Evolutionary conservation across 345 rosid species (phyloP), one percentile per base, ranked within the genome.

Genomic region (Pistacia atlantica): DNA sequence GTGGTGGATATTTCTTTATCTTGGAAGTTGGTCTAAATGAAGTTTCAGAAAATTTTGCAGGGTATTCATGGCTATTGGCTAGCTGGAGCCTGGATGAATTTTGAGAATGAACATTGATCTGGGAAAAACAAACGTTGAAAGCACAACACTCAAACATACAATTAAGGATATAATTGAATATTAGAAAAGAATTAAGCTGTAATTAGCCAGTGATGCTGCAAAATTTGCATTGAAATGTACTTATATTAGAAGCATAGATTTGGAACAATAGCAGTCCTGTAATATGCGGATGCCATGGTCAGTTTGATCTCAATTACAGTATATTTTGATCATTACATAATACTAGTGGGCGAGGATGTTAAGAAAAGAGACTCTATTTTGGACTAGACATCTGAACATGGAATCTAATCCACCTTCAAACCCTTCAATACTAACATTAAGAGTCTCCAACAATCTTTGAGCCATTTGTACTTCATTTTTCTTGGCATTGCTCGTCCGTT

Each of bases 321-420:
- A 38, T 51, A 38, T 25, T 0, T 16, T 42, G 60, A 16, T 25
- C 37, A 46, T 65, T 33, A 51, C 31, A 42, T 71, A 67, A 4
- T 13, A 3, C 42, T 79, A 66, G 16, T 71, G 48, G 71, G 90
- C 78, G 71, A 88, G 86, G 54, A 84, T 82, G 77, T 89, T 85
- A 4, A 89, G 91, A 42, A 89, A 83, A 75, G 63, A 79, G 57
- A 90, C 90, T 71, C 89, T 88, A 55, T 85, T 83, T 69, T 82
- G 85, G 9, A 84, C 80, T 14, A 88, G 83, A 67, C 89, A 83
- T 83, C 78, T 80, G 66, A 84, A 86, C 74, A 88, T 48, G 22
- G 81, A 81, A 55, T 86, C 87, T 46, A 88, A 80, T 52, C 87
- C 86, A 61, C 75, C 55, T 66, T 86, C 93, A 74, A 89, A 73